Evolutionary conservation across 257 asterid genomes (phyloP).

Genomic region (Marsdenia floribunda): DNA sequence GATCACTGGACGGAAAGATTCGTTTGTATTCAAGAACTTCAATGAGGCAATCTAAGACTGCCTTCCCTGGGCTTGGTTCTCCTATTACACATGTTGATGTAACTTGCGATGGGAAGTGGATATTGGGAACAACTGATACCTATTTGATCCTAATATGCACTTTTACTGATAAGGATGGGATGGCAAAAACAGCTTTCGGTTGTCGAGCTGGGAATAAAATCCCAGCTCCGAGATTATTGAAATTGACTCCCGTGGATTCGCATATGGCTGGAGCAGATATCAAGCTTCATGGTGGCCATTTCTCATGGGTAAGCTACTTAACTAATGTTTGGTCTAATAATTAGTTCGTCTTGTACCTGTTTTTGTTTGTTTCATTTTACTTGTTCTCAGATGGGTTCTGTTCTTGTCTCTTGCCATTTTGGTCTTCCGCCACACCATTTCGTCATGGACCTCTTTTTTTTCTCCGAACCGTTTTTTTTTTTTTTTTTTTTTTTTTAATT

Average conservation of each 20-base stretch:
- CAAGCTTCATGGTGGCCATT: conserved; percentile 90
- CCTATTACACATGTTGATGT: conserved; percentile 92
- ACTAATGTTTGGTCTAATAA: not conserved
- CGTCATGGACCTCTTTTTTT: too few species aligned
- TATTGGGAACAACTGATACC: conserved; percentile 90
- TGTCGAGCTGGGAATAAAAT: conserved; percentile 93
- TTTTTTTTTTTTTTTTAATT: too few species aligned
- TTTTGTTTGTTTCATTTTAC: not conserved
- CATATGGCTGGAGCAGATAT: conserved; percentile 75
- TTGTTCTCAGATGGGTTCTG: not conserved
- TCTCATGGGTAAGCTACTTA: conserved; percentile 79
- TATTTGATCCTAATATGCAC: conserved; percentile 90
- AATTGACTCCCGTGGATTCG: conserved; percentile 93
- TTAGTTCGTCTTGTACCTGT: not conserved
- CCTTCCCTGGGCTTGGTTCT: conserved; percentile 95
- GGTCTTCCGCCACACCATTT: too few species aligned
- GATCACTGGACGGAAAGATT: conserved; percentile 93
- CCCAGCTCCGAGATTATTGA: conserved; percentile 89
- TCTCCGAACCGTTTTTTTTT: too few species aligned
- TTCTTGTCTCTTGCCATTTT: not conserved
- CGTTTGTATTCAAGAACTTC: conserved; percentile 90
- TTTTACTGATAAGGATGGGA: conserved; percentile 82
- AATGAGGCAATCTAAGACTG: conserved; percentile 95
- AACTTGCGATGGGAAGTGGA: conserved; percentile 97
- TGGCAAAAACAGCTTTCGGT: conserved; percentile 78